Evolutionary conservation across 164 flowering plant genomes (phyloP).

Genomic region (Vitis labrusca): DNA sequence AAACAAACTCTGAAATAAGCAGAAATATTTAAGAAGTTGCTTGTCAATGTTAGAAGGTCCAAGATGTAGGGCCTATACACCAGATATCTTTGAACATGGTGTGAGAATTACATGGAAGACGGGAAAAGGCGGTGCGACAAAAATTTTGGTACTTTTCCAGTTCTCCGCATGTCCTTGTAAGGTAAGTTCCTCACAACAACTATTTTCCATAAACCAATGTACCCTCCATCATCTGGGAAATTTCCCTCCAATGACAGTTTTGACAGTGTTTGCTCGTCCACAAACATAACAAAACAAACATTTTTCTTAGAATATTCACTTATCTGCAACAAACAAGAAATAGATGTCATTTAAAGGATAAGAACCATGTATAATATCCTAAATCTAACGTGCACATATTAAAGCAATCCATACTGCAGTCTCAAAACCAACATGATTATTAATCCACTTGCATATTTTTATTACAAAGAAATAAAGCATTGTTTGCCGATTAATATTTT

Average conservation of each 20-base stretch:
- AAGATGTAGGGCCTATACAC: neutral
- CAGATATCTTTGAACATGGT: neutral
- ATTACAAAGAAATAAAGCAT: no score
- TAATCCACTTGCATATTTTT: no score
- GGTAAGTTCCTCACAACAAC: constrained; percentile 86
- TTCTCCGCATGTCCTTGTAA: constrained; percentile 81
- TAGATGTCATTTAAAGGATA: constrained; percentile 3
- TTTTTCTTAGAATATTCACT: constrained; percentile 79
- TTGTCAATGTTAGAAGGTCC: neutral
- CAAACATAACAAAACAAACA: constrained; percentile 96
- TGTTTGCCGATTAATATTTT: no score
- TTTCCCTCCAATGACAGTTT: constrained; percentile 72
- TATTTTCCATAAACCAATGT: constrained; percentile 80
- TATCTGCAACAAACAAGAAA: constrained; percentile 53
- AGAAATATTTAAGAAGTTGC: neutral
- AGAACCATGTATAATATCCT: neutral
- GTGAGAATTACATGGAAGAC: constrained; percentile 62
- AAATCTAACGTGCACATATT: neutral
- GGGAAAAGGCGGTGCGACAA: constrained; percentile 95
- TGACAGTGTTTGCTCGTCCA: constrained; percentile 73
- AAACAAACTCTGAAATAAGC: constrained; percentile 1
- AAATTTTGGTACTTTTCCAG: constrained; percentile 96
- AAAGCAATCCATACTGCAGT: neutral
- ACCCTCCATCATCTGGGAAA: constrained; percentile 58
- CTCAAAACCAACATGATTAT: neutral